phyloP scores from a whole-genome alignment of 2,329 filamentous ascomycete species.

The Xylariomycetidae sp. region DNA sequence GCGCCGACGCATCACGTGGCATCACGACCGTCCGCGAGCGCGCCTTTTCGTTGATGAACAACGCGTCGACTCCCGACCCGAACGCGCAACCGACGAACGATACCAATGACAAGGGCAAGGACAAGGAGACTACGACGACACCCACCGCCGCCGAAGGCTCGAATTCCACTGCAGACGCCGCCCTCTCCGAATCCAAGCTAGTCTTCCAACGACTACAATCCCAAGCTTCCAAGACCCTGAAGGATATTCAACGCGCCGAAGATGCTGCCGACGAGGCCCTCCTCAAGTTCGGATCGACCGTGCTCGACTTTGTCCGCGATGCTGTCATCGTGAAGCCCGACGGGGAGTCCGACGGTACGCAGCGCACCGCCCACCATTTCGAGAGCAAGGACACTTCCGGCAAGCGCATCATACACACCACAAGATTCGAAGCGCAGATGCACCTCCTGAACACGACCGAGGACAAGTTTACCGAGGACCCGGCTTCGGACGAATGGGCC shows the following conservation, averaged over 20 bases:
- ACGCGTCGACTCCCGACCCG: slow-evolving; percentile 23
- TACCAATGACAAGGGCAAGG: slow-evolving; percentile 30
- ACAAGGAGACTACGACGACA: slow-evolving; percentile 33
- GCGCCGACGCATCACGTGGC: slow-evolving; percentile 76
- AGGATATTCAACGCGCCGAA: slow-evolving; percentile 85
- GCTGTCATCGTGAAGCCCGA: slow-evolving; percentile 84
- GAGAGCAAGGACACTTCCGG: slow-evolving; percentile 88
- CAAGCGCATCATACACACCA: slow-evolving; percentile 91
- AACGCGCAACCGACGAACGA: slow-evolving; percentile 18
- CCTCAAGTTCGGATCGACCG: slow-evolving; percentile 81
- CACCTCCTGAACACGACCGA: slow-evolving; percentile 87
- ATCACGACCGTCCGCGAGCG: slow-evolving; percentile 72
- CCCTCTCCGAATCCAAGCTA: slow-evolving; percentile 45
- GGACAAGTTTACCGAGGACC: slow-evolving; percentile 79
- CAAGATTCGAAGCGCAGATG: slow-evolving; percentile 88
- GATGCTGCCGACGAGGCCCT: slow-evolving; percentile 95
- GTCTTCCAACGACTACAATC: slow-evolving; percentile 70
- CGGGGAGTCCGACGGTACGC: slow-evolving; percentile 38
- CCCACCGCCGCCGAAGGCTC: slow-evolving; percentile 35
- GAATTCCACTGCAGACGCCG: slow-evolving; percentile 31
- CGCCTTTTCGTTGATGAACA: slow-evolving; percentile 57
- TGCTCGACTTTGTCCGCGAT: slow-evolving; percentile 83
- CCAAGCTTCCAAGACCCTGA: slow-evolving; percentile 77
- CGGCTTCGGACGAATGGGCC: slow-evolving; percentile 66
- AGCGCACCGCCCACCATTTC: slow-evolving; percentile 67